Evolutionary conservation across 331 rosid genomes (phyloP).

Genomic region (Spiraea crenata): DNA sequence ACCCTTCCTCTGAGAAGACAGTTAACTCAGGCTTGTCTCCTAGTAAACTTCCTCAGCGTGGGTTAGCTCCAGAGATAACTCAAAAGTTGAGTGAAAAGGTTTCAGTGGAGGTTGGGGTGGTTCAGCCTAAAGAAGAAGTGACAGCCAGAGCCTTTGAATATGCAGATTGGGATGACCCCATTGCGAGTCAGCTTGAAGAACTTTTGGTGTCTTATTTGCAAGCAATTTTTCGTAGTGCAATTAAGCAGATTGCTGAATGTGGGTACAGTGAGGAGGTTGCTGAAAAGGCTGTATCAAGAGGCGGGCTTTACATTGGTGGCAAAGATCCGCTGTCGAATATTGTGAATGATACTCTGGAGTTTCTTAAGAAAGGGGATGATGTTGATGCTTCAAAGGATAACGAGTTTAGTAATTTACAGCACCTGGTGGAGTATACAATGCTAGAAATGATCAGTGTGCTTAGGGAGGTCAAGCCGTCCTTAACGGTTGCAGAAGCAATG

Average conservation of each 20-base stretch:
- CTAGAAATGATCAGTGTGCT: slow-evolving; percentile 58
- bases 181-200: slow-evolving; percentile 47
- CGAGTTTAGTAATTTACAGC: slow-evolving; percentile 42
- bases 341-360: slow-evolving; percentile 34
- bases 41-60: slow-evolving; percentile 28
- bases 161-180: slow-evolving; percentile 57
- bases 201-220: slow-evolving; percentile 44
- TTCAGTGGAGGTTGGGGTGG: slow-evolving; percentile 11
- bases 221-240: slow-evolving; percentile 41
- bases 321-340: slow-evolving; percentile 45
- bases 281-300: slow-evolving; percentile 41
- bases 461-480: slow-evolving; percentile 52
- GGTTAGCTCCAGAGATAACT: slow-evolving; percentile 1
- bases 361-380: slow-evolving; percentile 28
- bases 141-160: slow-evolving; percentile 23
- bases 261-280: slow-evolving; percentile 48
- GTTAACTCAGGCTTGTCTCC: slow-evolving; percentile 2
- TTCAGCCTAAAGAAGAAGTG: slow-evolving; percentile 20
- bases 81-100: slow-evolving; percentile 12
- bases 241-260: slow-evolving; percentile 36
- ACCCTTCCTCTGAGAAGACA: slow-evolving; percentile 22
- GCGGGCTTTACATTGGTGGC: slow-evolving; percentile 39
- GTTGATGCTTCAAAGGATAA: slow-evolving; percentile 9
- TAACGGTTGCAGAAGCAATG: slow-evolving; percentile 64
- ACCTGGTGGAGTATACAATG: slow-evolving; percentile 46